These are phyloP conservation scores for Ajuga reptans DNA, from an alignment of 305 asterid genomes.

Conservation along the genomic window DNA sequence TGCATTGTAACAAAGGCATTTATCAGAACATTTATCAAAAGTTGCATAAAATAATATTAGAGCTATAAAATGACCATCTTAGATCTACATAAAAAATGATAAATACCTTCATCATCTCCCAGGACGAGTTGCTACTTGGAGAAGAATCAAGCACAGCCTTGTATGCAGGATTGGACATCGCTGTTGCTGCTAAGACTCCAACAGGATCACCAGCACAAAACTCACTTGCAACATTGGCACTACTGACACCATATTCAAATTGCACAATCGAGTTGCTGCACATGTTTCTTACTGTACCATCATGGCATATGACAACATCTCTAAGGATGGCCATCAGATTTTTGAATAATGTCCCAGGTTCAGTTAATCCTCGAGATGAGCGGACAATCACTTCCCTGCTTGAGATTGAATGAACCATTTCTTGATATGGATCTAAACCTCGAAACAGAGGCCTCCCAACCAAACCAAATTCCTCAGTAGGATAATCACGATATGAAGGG, in stretches of 20 bases:
- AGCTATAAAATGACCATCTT: slow-evolving; percentile 7
- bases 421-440: slow-evolving; percentile 89
- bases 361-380: slow-evolving; percentile 84
- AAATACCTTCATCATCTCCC: slow-evolving; percentile 99
- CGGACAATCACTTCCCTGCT: slow-evolving; percentile 96
- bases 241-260: slow-evolving; percentile 70
- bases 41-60: background rate
- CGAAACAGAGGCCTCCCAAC: slow-evolving; percentile 72
- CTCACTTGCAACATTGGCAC: slow-evolving; percentile 49
- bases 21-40: slow-evolving; percentile 1
- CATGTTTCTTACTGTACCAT: slow-evolving; percentile 77
- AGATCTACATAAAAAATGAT: slow-evolving; percentile 12
- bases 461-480: slow-evolving; percentile 69
- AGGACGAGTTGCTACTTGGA: slow-evolving; percentile 86
- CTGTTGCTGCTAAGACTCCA: slow-evolving; percentile 98
- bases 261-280: slow-evolving; percentile 83
- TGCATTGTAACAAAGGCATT: slow-evolving; percentile 31
- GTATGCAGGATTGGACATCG: slow-evolving; percentile 99
- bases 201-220: slow-evolving; percentile 98
- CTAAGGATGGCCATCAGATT: slow-evolving; percentile 95
- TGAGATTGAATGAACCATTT: slow-evolving; percentile 83
- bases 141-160: slow-evolving; percentile 99
- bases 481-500: slow-evolving; percentile 53
- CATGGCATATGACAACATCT: slow-evolving; percentile 84
- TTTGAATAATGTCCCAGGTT: slow-evolving; percentile 90